phyloP scores from a whole-genome alignment of 345 rosid species.

The Acer negundo region DNA sequence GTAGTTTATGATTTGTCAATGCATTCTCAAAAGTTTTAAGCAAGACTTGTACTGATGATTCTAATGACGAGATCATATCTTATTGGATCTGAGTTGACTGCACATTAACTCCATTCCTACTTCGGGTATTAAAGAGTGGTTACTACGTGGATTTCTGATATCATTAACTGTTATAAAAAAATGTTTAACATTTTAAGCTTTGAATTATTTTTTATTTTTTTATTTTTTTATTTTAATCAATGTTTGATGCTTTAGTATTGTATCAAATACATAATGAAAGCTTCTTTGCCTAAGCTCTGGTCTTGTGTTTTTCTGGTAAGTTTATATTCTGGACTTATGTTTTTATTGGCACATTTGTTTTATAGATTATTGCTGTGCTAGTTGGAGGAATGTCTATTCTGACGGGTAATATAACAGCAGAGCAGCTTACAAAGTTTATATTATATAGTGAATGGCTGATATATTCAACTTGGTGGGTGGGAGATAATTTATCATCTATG shows the following conservation, averaged over 20 bases:
- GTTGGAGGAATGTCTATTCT: slow-evolving; percentile 90
- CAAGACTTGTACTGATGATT: neutral
- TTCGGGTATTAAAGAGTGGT: neutral
- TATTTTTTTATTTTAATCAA: neutral
- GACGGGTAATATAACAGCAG: slow-evolving; percentile 84
- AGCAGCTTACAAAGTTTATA: slow-evolving; percentile 91
- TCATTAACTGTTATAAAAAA: neutral
- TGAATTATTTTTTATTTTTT: neutral
- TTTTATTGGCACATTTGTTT: slow-evolving; percentile 21
- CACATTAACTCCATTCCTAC: neutral
- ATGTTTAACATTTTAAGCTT: neutral
- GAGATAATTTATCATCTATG: slow-evolving; percentile 83
- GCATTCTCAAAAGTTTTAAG: neutral
- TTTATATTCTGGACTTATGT: slow-evolving; percentile 4
- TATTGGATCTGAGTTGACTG: neutral
- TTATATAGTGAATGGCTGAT: slow-evolving; percentile 97
- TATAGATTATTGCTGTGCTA: slow-evolving; percentile 83
- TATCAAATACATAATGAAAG: slow-evolving; percentile 8
- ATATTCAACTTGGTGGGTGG: slow-evolving; percentile 97
- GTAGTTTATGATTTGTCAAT: neutral
- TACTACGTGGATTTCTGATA: neutral
- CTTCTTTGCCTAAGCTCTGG: slow-evolving; percentile 8
- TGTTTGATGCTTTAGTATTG: slow-evolving; percentile 3
- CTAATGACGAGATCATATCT: neutral
- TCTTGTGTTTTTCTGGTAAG: slow-evolving; percentile 4